These are phyloP conservation scores for Vitellaria paradoxa DNA, from an alignment of 179 eudicot species.

Conservation along the genomic window DNA sequence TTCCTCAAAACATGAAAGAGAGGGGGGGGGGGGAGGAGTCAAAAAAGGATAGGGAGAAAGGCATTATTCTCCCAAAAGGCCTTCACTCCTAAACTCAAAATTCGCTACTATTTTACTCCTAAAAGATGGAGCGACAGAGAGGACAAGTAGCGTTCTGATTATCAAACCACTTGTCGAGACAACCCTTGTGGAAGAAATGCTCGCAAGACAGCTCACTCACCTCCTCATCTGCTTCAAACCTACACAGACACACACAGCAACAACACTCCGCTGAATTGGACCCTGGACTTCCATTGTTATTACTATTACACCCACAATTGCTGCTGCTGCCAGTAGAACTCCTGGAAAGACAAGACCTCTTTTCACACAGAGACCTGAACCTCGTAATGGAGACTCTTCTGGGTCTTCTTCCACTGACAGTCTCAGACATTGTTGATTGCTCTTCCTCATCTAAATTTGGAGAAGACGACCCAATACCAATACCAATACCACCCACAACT, in stretches of 20 bases:
- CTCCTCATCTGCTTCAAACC: conserved; percentile 57
- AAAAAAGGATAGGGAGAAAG: too few relatives aligned
- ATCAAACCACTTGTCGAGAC: conserved; percentile 74
- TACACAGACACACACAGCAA: conserved; percentile 52
- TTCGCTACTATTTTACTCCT: too few relatives aligned
- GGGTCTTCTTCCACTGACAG: background rate
- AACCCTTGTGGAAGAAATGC: conserved; percentile 72
- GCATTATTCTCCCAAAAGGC: too few relatives aligned
- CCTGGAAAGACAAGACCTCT: background rate
- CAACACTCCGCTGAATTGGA: background rate
- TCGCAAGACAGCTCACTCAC: conserved; percentile 72
- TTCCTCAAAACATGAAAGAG: background rate
- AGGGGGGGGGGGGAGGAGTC: background rate
- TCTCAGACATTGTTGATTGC: conserved; percentile 3
- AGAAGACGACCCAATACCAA: background rate
- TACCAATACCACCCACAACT: conserved; percentile 21
- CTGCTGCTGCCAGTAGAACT: too few relatives aligned
- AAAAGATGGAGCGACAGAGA: conserved; percentile 58
- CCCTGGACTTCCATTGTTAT: background rate
- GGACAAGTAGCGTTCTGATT: conserved; percentile 67
- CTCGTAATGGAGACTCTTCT: conserved; percentile 37
- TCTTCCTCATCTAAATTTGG: conserved; percentile 29
- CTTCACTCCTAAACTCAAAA: too few relatives aligned
- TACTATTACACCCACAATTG: background rate
- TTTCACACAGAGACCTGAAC: conserved; percentile 25